Conservation (phyloP, 306 rosid genomes). For the Oxytropis ochrocephala region DNA sequence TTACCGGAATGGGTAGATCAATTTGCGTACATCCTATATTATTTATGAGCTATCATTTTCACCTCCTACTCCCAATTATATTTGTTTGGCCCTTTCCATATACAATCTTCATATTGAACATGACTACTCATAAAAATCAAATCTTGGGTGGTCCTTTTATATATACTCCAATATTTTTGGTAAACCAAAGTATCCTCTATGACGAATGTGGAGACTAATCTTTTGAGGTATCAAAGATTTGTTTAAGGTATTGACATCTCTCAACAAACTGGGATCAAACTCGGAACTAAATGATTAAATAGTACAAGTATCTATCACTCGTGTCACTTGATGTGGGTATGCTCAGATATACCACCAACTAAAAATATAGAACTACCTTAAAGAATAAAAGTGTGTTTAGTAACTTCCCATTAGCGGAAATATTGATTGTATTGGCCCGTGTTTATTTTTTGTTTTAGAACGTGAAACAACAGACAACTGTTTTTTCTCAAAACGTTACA, state of each 20-base stretch:
- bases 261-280: too few species aligned
- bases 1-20: neutral
- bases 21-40: neutral
- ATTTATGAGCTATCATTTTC: conserved; percentile 27
- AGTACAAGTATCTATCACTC: too few species aligned
- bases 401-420: neutral
- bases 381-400: neutral
- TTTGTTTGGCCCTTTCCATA: conserved; percentile 21
- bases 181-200: too few species aligned
- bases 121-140: conserved; percentile 22
- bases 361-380: neutral
- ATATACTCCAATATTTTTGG: too few species aligned
- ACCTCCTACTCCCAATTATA: conserved; percentile 1
- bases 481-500: neutral
- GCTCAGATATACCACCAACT: neutral
- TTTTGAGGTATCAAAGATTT: too few species aligned
- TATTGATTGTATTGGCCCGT: neutral
- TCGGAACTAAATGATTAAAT: too few species aligned
- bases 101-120: conserved; percentile 16
- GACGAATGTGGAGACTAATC: too few species aligned
- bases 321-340: too few species aligned
- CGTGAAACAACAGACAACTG: neutral
- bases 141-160: conserved; percentile 22
- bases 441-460: neutral
- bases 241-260: too few species aligned